Percentiles rank a stretch among this genome's conserved stretches.
phyloP scores from a whole-genome alignment of 108 stramenopile species.

The Cyclotella kingstonii region DNA sequence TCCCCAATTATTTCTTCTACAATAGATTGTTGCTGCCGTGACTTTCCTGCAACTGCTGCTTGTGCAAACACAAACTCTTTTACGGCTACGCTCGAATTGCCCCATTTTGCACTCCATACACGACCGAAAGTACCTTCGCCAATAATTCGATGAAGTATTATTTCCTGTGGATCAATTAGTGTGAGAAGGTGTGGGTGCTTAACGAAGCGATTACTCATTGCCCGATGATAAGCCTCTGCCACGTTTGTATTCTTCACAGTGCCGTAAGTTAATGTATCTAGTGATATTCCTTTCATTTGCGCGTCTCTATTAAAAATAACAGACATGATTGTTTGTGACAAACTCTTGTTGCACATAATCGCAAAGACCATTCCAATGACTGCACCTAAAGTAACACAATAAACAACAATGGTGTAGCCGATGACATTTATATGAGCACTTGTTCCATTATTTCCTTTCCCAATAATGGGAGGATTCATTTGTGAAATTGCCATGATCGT shows the following conservation, averaged over 20 bases:
- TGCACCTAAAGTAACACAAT: constrained; percentile 71
- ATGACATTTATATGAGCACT: constrained; percentile 27
- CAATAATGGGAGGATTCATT: constrained; percentile 49
- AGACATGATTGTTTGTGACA: constrained; percentile 59
- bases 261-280: constrained; percentile 83
- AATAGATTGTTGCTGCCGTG: constrained; percentile 92
- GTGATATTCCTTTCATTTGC: constrained; percentile 73
- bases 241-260: constrained; percentile 68
- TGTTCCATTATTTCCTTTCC: constrained; percentile 21
- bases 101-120: constrained; percentile 97
- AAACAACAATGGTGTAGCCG: constrained; percentile 78
- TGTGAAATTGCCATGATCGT: constrained; percentile 88
- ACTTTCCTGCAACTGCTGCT: constrained; percentile 94
- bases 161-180: constrained; percentile 94
- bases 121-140: constrained; percentile 97
- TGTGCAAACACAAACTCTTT: constrained; percentile 99
- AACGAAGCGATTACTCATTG: constrained; percentile 89
- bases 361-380: constrained; percentile 79
- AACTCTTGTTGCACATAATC: constrained; percentile 73
- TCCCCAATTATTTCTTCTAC: constrained; percentile 98
- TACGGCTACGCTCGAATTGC: constrained; percentile 92
- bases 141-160: constrained; percentile 93
- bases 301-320: constrained; percentile 55
- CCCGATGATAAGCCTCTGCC: constrained; percentile 78
- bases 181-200: constrained; percentile 86